Evolutionary conservation across 2,329 filamentous ascomycete species (phyloP).

Genomic region (Fonsecaea multimorphosa): DNA sequence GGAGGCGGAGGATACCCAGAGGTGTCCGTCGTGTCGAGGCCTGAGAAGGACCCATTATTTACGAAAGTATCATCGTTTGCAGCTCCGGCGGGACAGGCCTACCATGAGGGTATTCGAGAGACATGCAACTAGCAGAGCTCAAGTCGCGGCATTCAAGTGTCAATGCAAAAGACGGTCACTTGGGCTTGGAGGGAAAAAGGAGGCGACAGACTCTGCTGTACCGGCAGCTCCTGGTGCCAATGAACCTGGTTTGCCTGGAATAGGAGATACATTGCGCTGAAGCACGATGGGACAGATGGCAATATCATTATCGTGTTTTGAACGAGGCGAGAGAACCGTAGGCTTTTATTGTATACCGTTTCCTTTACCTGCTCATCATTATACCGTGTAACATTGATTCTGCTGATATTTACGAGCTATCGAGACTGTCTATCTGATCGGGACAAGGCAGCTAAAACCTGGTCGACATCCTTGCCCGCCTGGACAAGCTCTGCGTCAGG

Average conservation of each 20-base stretch:
- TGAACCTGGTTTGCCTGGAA: background rate
- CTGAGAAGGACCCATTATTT: conserved; percentile 20
- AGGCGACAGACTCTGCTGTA: background rate
- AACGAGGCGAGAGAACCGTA: background rate
- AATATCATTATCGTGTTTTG: conserved; percentile 11
- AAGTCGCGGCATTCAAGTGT: conserved; percentile 23
- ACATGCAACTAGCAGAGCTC: conserved; percentile 15
- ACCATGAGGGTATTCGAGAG: conserved; percentile 21
- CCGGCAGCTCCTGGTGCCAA: background rate
- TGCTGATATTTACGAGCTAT: background rate
- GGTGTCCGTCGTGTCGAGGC: conserved; percentile 22
- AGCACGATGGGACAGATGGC: background rate
- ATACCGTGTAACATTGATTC: background rate
- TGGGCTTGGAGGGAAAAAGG: background rate
- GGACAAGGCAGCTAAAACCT: conserved; percentile 47
- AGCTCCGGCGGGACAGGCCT: conserved; percentile 29
- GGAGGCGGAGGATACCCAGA: conserved; percentile 24
- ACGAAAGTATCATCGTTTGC: conserved; percentile 20
- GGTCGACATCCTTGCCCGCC: conserved; percentile 56
- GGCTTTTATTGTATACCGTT: background rate
- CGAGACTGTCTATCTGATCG: conserved; percentile 3
- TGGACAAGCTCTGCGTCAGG: conserved; percentile 57
- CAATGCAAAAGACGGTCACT: conserved; percentile 17
- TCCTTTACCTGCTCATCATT: conserved; percentile 8
- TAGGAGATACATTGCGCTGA: background rate